Evolutionary conservation across 495 filamentous ascomycete genomes (phyloP).

Genomic region (Podospora pseudopauciseta): DNA sequence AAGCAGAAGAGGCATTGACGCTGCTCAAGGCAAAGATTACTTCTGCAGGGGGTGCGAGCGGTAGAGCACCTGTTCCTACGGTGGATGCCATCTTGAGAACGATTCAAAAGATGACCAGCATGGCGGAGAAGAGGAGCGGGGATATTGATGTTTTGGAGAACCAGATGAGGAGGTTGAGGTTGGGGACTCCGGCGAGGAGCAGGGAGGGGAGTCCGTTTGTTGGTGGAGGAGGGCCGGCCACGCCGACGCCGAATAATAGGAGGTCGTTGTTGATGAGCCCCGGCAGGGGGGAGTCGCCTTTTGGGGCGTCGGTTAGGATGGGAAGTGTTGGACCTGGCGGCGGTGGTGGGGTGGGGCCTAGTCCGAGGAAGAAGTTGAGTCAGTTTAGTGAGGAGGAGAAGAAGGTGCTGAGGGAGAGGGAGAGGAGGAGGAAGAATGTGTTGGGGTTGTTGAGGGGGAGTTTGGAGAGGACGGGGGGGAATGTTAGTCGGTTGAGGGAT

Average conservation of each 20-base stretch:
- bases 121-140: slow-evolving; percentile 78
- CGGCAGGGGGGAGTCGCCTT: slow-evolving; percentile 38
- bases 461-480: slow-evolving; percentile 37
- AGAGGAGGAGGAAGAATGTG: slow-evolving; percentile 25
- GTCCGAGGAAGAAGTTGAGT: slow-evolving; percentile 53
- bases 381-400: slow-evolving; percentile 52
- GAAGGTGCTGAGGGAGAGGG: slow-evolving; percentile 38
- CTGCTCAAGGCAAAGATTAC: slow-evolving; percentile 78
- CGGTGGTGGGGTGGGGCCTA: background rate
- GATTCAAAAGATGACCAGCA: slow-evolving; percentile 84
- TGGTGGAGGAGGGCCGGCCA: background rate
- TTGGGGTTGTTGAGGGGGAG: slow-evolving; percentile 33
- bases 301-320: slow-evolving; percentile 44
- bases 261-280: slow-evolving; percentile 53
- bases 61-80: slow-evolving; percentile 59
- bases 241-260: slow-evolving; percentile 52
- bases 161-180: slow-evolving; percentile 69
- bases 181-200: slow-evolving; percentile 48
- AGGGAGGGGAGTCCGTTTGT: slow-evolving; percentile 57
- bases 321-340: slow-evolving; percentile 32
- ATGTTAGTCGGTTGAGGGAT: slow-evolving; percentile 34
- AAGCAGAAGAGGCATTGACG: slow-evolving; percentile 77
- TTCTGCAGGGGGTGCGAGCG: slow-evolving; percentile 44
- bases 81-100: slow-evolving; percentile 89
- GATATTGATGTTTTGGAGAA: slow-evolving; percentile 87